Conservation (phyloP, 2,329 filamentous ascomycete genomes). For the Trichoderma koningiopsis region DNA sequence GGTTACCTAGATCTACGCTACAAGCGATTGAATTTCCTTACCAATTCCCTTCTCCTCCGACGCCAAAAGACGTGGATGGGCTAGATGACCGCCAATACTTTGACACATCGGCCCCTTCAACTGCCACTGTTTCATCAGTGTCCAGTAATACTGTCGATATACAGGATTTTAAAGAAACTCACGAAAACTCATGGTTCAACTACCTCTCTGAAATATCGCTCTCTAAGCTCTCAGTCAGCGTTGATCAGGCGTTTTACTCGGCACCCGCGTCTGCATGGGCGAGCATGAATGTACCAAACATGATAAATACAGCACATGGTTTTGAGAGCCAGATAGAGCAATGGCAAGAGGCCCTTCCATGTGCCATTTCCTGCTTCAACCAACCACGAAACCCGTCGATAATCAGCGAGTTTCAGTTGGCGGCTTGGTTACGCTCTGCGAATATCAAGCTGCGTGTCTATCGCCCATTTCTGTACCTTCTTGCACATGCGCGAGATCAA, state of each 20-base stretch:
- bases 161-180: neutral
- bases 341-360: neutral
- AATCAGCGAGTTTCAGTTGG: neutral
- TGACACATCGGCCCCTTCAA: neutral
- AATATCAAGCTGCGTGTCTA: conserved; percentile 1
- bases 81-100: neutral
- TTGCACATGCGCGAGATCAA: neutral
- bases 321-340: neutral
- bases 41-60: conserved; percentile 9
- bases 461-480: neutral
- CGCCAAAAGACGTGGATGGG: conserved; percentile 5
- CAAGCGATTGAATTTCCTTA: neutral
- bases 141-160: neutral
- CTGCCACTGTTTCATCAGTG: neutral
- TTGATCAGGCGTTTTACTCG: neutral
- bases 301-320: neutral
- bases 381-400: neutral
- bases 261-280: neutral
- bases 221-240: neutral
- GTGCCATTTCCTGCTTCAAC: neutral
- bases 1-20: neutral
- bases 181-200: neutral
- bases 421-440: neutral
- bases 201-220: neutral
- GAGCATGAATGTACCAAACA: neutral